Evolutionary conservation across 345 rosid species (phyloP).

Genomic region (Rubroshorea leprosula): DNA sequence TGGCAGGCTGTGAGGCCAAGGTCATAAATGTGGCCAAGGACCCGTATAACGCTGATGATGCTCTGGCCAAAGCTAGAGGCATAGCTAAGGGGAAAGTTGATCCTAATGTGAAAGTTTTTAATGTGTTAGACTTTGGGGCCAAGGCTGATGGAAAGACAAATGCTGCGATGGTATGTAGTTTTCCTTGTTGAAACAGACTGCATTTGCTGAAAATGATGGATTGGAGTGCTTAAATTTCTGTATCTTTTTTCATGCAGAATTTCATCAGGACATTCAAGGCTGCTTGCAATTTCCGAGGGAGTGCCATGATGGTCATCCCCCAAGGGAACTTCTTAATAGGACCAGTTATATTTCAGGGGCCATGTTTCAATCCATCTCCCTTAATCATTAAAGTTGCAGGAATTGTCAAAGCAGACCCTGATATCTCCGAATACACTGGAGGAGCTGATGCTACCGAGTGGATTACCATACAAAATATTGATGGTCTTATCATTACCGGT

Average conservation of each 20-base stretch:
- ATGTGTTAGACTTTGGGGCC: conserved; percentile 14
- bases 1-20: neutral
- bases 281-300: conserved; percentile 17
- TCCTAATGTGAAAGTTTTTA: conserved; percentile 6
- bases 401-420: conserved; percentile 4
- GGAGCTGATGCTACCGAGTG: conserved; percentile 12
- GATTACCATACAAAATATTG: conserved; percentile 17
- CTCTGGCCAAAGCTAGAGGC: too few relatives aligned
- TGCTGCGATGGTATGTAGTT: conserved; percentile 5
- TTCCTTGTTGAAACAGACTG: too few relatives aligned
- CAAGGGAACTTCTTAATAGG: conserved; percentile 7
- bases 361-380: conserved; percentile 15
- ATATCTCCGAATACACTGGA: neutral
- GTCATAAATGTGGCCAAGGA: too few relatives aligned
- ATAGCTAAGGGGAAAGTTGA: neutral
- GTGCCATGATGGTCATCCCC: conserved; percentile 17
- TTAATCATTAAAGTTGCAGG: conserved; percentile 10
- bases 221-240: neutral
- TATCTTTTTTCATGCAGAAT: conserved; percentile 6
- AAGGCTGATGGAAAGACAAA: conserved; percentile 17
- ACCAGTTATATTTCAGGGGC: conserved; percentile 10
- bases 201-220: too few relatives aligned
- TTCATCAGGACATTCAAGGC: conserved; percentile 13
- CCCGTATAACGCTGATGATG: too few relatives aligned
- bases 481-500: conserved; percentile 41